These are phyloP conservation scores for Ceratobasidium sp. DNA, from an alignment of 1,284 basidiomycete species.

Conservation along the genomic window DNA sequence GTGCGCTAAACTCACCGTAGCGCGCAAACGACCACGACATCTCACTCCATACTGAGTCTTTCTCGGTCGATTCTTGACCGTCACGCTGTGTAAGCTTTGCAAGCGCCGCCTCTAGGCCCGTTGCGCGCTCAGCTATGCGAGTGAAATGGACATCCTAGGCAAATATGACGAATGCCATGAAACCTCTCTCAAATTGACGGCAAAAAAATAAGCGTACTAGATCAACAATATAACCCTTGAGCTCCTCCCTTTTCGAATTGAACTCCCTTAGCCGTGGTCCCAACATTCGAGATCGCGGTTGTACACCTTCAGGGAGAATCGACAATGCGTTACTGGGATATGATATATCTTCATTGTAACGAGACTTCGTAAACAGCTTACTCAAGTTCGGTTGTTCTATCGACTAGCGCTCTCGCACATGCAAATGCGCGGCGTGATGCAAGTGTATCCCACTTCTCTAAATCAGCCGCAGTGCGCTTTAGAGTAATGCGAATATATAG, in stretches of 20 bases:
- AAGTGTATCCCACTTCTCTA: constrained; percentile 15
- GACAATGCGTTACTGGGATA: constrained; percentile 8
- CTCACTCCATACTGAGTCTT: constrained; percentile 18
- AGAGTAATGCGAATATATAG: not conserved
- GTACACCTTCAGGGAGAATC: constrained; percentile 2
- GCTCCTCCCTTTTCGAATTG: constrained; percentile 15
- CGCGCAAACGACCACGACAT: constrained; percentile 16
- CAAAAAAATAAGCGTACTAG: not conserved
- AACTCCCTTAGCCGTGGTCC: constrained; percentile 23
- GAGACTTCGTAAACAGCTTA: not conserved
- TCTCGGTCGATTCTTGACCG: constrained; percentile 15
- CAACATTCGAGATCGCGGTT: constrained; percentile 18
- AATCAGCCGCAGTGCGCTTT: constrained; percentile 18
- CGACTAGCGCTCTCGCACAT: constrained; percentile 24
- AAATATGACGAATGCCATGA: not conserved
- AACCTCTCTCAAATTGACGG: not conserved
- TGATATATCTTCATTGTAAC: not conserved
- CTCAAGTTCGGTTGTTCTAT: constrained; percentile 37
- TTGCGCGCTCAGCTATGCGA: not conserved
- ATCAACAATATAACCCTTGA: constrained; percentile 1
- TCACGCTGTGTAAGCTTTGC: constrained; percentile 11
- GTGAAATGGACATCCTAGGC: constrained; percentile 17
- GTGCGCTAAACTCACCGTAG: constrained; percentile 9
- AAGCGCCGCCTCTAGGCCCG: constrained; percentile 11
- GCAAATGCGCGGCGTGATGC: constrained; percentile 4